phyloP scores from a whole-genome alignment of 306 rosid species.

The Pyrus pyrifolia region DNA sequence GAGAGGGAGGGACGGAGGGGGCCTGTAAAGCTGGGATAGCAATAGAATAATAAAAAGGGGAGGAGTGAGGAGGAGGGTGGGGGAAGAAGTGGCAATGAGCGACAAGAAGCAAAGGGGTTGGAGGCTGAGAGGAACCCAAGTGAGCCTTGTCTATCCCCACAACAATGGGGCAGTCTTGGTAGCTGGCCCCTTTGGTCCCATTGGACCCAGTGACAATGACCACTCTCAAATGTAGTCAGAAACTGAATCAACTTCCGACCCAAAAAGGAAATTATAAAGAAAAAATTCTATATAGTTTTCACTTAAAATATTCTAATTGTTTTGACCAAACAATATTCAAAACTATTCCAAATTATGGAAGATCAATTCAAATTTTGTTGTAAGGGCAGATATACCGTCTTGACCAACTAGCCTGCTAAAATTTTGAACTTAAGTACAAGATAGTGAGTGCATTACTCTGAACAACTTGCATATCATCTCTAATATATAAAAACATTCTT shows the following conservation, averaged over 20 bases:
- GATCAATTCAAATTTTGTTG: no score
- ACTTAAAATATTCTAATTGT: no score
- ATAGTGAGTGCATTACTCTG: no score
- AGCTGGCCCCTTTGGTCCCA: background rate
- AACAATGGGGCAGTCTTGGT: background rate
- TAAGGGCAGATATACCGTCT: no score
- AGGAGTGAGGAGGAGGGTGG: background rate
- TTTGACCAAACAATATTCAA: no score
- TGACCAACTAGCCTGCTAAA: no score
- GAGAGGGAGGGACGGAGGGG: background rate
- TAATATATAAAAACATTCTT: background rate
- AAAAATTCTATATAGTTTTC: background rate
- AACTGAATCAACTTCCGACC: background rate
- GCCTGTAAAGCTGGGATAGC: background rate
- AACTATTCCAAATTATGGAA: no score
- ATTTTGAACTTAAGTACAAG: no score
- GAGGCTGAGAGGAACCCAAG: slow-evolving; percentile 10
- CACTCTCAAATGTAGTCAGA: background rate
- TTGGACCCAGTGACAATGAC: background rate
- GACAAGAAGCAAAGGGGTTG: slow-evolving; percentile 14
- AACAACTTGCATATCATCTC: background rate
- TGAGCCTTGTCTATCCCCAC: slow-evolving; percentile 15
- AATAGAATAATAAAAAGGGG: background rate
- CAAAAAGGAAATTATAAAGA: background rate
- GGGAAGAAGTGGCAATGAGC: slow-evolving; percentile 10